phyloP scores from a whole-genome alignment of 2,329 filamentous ascomycete genomes.

The Colletotrichum graminicola region DNA sequence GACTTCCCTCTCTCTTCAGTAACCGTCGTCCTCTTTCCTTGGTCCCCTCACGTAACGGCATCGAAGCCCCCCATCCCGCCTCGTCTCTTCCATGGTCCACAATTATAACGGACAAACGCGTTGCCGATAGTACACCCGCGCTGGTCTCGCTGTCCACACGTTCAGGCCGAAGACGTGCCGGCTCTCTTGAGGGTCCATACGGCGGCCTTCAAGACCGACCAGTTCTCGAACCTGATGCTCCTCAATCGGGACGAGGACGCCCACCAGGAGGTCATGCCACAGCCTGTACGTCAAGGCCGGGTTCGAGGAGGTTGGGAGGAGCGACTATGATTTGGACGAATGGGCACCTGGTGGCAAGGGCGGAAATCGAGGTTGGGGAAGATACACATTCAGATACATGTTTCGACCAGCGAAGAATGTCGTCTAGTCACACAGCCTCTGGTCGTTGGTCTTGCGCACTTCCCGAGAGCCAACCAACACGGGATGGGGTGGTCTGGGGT shows the following conservation, averaged over 20 bases:
- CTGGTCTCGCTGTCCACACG: neutral
- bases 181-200: slow-evolving; percentile 14
- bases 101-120: neutral
- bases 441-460: too few species aligned
- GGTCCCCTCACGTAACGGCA: neutral
- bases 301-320: slow-evolving; percentile 21
- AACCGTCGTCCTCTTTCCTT: neutral
- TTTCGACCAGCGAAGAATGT: neutral
- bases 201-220: slow-evolving; percentile 23
- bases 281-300: slow-evolving; percentile 15
- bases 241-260: slow-evolving; percentile 18
- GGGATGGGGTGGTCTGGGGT: neutral
- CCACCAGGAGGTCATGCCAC: slow-evolving; percentile 17
- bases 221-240: slow-evolving; percentile 33
- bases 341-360: slow-evolving; percentile 9
- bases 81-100: too few species aligned
- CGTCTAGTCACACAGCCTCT: neutral
- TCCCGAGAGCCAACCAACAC: neutral
- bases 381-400: slow-evolving; percentile 28
- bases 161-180: neutral
- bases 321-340: slow-evolving; percentile 25
- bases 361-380: slow-evolving; percentile 4
- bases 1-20: neutral
- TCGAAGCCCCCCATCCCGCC: neutral
- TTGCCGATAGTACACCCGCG: neutral